Evolutionary conservation across 148 eudicot genomes (phyloP).

Genomic region (Rhododendron simsii): DNA sequence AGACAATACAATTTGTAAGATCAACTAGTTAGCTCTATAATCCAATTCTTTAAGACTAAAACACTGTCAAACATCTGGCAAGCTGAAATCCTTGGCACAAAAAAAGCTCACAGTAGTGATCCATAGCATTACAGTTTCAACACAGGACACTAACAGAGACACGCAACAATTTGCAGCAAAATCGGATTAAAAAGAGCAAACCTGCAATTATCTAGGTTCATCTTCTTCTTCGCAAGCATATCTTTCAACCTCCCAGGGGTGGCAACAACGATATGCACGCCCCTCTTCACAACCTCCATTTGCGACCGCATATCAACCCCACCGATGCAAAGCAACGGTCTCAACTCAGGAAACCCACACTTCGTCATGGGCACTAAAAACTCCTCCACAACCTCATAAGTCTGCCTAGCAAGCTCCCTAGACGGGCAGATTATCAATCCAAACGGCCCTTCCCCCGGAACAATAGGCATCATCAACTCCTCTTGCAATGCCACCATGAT

Average conservation of each 20-base stretch:
- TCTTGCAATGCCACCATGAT: constrained; percentile 88
- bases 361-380: constrained; percentile 53
- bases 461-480: constrained; percentile 81
- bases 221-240: constrained; percentile 73
- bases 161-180: background rate
- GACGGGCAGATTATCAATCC: constrained; percentile 83
- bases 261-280: constrained; percentile 93
- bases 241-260: constrained; percentile 97
- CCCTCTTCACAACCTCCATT: constrained; percentile 65
- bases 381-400: constrained; percentile 68
- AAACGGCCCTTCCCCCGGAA: constrained; percentile 79
- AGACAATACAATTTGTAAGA: background rate
- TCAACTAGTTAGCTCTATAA: background rate
- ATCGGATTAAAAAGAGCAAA: constrained; percentile 7
- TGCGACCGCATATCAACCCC: constrained; percentile 82
- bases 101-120: background rate
- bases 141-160: background rate
- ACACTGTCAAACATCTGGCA: background rate
- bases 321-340: constrained; percentile 85
- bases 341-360: constrained; percentile 64
- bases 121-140: background rate
- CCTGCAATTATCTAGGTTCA: constrained; percentile 73
- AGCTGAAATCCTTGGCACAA: background rate
- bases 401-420: constrained; percentile 89
- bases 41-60: background rate